These are phyloP conservation scores for Trichoderma sp. DNA, from an alignment of 2,329 filamentous ascomycete species.

Conservation along the genomic window DNA sequence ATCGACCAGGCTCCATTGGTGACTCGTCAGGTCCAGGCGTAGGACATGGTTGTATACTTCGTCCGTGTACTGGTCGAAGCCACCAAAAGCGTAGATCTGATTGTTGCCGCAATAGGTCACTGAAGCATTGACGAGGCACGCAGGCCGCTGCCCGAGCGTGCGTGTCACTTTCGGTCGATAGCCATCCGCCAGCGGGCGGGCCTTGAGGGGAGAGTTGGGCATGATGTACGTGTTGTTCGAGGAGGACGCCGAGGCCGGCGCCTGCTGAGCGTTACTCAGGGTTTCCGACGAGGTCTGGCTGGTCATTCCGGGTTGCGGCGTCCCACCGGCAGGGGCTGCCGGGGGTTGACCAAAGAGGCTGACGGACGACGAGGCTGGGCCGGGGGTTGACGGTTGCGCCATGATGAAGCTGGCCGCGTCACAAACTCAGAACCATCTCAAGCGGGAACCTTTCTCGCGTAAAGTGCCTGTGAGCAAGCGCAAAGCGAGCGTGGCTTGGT, in stretches of 20 bases:
- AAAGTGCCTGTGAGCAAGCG: neutral
- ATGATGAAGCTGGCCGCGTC: conserved; percentile 40
- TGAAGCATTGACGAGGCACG: conserved; percentile 95
- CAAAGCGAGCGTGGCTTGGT: neutral
- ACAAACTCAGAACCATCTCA: conserved; percentile 25
- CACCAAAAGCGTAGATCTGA: conserved; percentile 96
- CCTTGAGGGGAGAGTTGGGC: conserved; percentile 78
- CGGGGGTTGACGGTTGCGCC: conserved; percentile 51
- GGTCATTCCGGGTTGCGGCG: conserved; percentile 34
- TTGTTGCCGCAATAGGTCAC: conserved; percentile 99
- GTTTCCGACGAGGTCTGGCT: conserved; percentile 38
- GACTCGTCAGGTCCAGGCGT: conserved; percentile 79
- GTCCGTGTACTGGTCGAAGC: conserved; percentile 98
- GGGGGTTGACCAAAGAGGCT: conserved; percentile 41
- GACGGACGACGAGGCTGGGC: conserved; percentile 51
- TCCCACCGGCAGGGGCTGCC: conserved; percentile 34
- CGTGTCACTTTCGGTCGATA: conserved; percentile 84
- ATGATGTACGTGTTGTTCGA: conserved; percentile 84
- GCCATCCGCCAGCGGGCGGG: conserved; percentile 65
- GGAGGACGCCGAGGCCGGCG: conserved; percentile 34
- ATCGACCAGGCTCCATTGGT: conserved; percentile 94
- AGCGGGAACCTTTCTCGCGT: neutral
- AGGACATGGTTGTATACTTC: conserved; percentile 99
- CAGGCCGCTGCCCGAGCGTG: conserved; percentile 78
- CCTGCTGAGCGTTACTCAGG: conserved; percentile 30